Base-by-base conservation (phyloP, 2,329 filamentous ascomycete species). In the Botrytis sinoallii region DNA sequence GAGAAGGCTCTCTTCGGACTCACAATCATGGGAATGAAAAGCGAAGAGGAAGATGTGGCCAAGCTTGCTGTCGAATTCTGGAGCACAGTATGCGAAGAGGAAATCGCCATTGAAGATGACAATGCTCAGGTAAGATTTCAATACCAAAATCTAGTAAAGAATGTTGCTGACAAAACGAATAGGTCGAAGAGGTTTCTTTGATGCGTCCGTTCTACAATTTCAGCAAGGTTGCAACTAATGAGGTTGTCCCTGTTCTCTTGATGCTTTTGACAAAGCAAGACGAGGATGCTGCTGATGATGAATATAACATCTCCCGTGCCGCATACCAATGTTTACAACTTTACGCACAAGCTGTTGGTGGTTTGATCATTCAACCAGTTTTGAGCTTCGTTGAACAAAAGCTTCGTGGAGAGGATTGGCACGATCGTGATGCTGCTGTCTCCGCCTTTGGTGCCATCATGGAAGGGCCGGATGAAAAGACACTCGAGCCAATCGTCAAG, bases 11-110 rank as follows among this genome's bases (percentile, higher is more conserved):
- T 99, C 61, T 99, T 99, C 80, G 96, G 96, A 74, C 88, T 99
- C 59, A 99, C 96, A 57, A 97, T 99, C 76, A 91, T 97, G 82
- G 96, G 96, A 78, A 99, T 99, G 96, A 98, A 97, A 89, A 97
- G 91, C 80, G 92, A 95, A 12, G 96, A 99, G 79, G 96, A 99
- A 84, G 96, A 99, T 82, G 96, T 99, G 71, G 93, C 96, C 76
- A 99, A 99, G 88, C 88, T 99, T 73, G 96, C 96, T 55, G 94
- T 99, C 78, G 96, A 99, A 83, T 99, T 99, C 86, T 99, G 96
- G 96, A 98, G 95, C 86, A 98, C 96, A n/a, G 96, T 99, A 67
- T 99, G 96, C 83, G 96, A 99, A 83, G 96, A 99, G 85, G 96
- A 99, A 84, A 95, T 98, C 79, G 92, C 92, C 77, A 98, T 99